phyloP scores from a whole-genome alignment of 345 rosid genomes.

The Cardiospermum halicacabum region DNA sequence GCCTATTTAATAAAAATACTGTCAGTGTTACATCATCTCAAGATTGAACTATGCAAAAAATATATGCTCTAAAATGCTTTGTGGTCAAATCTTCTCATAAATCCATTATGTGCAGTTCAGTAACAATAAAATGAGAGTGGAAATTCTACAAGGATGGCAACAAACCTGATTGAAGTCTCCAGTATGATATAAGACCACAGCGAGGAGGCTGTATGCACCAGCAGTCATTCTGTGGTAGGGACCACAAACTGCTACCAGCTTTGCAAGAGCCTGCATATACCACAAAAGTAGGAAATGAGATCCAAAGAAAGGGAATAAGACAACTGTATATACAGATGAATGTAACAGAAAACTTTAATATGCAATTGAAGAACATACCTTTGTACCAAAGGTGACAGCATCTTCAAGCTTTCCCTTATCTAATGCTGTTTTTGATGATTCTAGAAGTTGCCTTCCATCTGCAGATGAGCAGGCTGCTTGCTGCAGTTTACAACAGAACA shows the following conservation, averaged over 20 bases:
- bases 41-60: constrained; percentile 5
- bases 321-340: constrained; percentile 5
- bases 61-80: neutral
- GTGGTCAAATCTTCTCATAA: neutral
- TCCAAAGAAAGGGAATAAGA: constrained; percentile 3
- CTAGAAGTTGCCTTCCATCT: constrained; percentile 96
- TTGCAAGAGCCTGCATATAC: constrained; percentile 77
- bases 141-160: constrained; percentile 13
- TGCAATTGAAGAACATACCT: constrained; percentile 39
- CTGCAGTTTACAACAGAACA: constrained; percentile 33
- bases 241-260: constrained; percentile 96
- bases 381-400: constrained; percentile 93
- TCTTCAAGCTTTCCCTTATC: constrained; percentile 99
- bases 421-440: constrained; percentile 96
- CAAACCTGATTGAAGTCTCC: constrained; percentile 98
- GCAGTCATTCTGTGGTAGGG: constrained; percentile 99
- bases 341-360: constrained; percentile 8
- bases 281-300: constrained; percentile 14
- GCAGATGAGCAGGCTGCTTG: constrained; percentile 99
- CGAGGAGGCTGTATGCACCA: constrained; percentile 99
- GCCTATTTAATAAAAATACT: constrained; percentile 54
- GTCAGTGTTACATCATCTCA: constrained; percentile 15
- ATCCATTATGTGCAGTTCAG: neutral
- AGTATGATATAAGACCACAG: constrained; percentile 95
- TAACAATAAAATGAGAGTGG: constrained; percentile 1